These are phyloP conservation scores for Jatropha curcas DNA, from an alignment of 345 rosid species.

Conservation along the genomic window DNA sequence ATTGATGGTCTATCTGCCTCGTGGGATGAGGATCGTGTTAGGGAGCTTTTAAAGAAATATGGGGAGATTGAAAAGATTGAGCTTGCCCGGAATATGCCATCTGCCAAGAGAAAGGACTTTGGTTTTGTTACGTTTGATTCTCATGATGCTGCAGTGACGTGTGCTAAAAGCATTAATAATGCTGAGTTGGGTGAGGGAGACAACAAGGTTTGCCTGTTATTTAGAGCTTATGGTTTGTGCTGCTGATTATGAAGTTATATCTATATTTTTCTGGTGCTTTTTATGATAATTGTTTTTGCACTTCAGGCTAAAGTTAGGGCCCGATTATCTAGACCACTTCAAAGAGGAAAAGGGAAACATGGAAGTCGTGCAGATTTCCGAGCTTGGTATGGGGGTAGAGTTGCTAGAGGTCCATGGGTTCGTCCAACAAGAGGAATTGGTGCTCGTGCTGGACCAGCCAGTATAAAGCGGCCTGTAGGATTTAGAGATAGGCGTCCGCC, in stretches of 20 bases:
- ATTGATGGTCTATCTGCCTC: conserved; percentile 86
- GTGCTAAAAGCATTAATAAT: conserved; percentile 92
- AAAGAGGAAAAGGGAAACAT: conserved; percentile 72
- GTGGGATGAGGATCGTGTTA: conserved; percentile 92
- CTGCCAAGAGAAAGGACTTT: conserved; percentile 94
- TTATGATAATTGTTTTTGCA: conserved; percentile 2
- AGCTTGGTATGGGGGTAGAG: conserved; percentile 60
- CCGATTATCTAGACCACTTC: conserved; percentile 91
- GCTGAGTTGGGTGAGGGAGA: conserved; percentile 85
- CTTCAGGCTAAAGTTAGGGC: conserved; percentile 94
- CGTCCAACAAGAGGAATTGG: conserved; percentile 56
- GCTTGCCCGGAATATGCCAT: conserved; percentile 98
- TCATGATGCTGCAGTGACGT: conserved; percentile 87
- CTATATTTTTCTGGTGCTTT: neutral
- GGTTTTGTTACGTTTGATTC: conserved; percentile 94
- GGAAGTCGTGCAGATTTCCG: conserved; percentile 56
- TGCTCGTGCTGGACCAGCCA: conserved; percentile 54
- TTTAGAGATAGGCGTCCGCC: conserved; percentile 80
- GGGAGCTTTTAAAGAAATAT: conserved; percentile 61
- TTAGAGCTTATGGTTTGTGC: neutral
- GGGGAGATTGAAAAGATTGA: conserved; percentile 89
- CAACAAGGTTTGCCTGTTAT: conserved; percentile 53
- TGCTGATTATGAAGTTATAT: conserved; percentile 10
- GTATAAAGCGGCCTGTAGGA: conserved; percentile 54
- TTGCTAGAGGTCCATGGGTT: conserved; percentile 65